Conservation (phyloP, 306 rosid species). For the Lablab purpureus region DNA sequence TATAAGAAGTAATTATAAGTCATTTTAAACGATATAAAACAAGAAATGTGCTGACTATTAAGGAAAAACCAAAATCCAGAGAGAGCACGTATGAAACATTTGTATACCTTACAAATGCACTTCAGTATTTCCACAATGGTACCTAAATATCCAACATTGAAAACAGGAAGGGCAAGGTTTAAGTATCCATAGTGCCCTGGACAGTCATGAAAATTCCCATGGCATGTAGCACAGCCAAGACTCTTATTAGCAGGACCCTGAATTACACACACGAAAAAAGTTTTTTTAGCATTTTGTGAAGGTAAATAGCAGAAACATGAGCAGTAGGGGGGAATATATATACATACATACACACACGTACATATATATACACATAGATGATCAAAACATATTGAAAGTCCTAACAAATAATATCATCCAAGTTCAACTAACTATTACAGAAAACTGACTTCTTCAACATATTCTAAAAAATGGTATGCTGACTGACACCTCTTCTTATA, state of each 20-base stretch:
- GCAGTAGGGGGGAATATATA: constrained; percentile 4
- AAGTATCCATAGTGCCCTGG: constrained; percentile 91
- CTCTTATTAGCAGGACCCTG: constrained; percentile 86
- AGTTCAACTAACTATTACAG: neutral
- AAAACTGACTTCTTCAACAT: constrained; percentile 9
- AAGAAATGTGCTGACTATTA: constrained; percentile 11
- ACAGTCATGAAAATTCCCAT: constrained; percentile 63
- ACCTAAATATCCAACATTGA: constrained; percentile 71
- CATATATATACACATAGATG: constrained; percentile 18
- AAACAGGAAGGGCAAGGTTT: constrained; percentile 77
- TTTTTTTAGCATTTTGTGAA: constrained; percentile 21
- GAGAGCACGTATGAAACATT: neutral
- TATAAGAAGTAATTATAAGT: constrained; percentile 13
- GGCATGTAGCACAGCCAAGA: constrained; percentile 74
- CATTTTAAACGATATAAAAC: neutral
- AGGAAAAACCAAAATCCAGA: constrained; percentile 31
- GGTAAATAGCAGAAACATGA: neutral
- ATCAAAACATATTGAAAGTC: constrained; percentile 15
- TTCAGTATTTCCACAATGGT: constrained; percentile 70
- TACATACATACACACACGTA: neutral
- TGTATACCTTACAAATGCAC: constrained; percentile 91
- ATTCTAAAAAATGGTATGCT: neutral
- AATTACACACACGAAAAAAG: constrained; percentile 24
- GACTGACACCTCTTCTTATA: neutral
- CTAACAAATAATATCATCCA: constrained; percentile 4